Evolutionary conservation across 1,139 yeast genomes (phyloP).

Genomic region (Yamadazyma spencermartinsiae): DNA sequence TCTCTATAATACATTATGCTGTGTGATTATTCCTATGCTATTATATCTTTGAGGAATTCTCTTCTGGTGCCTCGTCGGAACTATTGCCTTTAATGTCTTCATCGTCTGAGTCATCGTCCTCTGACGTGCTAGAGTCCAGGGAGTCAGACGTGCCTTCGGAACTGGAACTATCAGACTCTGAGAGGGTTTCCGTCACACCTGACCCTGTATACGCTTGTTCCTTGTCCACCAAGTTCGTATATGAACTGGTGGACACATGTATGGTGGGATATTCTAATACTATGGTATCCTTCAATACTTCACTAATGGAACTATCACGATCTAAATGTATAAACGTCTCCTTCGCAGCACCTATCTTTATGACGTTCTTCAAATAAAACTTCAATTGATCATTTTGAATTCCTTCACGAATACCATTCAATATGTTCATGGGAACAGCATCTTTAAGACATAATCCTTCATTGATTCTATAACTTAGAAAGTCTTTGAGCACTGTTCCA

Average conservation of each 20-base stretch:
- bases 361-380: constrained; percentile 38
- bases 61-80: constrained; percentile 14
- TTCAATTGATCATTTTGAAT: constrained; percentile 23
- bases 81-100: too few species aligned
- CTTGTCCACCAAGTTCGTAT: constrained; percentile 11
- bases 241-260: constrained; percentile 29
- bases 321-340: constrained; percentile 27
- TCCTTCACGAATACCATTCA: constrained; percentile 11
- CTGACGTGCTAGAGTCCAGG: too few species aligned
- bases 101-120: background rate
- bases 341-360: constrained; percentile 15
- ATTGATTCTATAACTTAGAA: constrained; percentile 48
- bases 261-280: constrained; percentile 82
- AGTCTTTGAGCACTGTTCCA: constrained; percentile 25
- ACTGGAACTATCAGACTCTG: constrained; percentile 2
- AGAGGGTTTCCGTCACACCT: constrained; percentile 9
- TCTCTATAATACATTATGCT: too few species aligned
- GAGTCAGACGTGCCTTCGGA: too few species aligned
- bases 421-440: constrained; percentile 40
- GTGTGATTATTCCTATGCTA: too few species aligned
- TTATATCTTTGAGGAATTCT: constrained; percentile 20
- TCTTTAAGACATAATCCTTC: constrained; percentile 36
- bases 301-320: constrained; percentile 30
- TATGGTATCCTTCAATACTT: constrained; percentile 51
- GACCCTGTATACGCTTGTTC: constrained; percentile 24